Percentiles rank a stretch among this genome's conserved stretches.
These are phyloP conservation scores for Didymella arachidicola DNA, from an alignment of 2,329 filamentous ascomycete genomes.

Conservation along the genomic window DNA sequence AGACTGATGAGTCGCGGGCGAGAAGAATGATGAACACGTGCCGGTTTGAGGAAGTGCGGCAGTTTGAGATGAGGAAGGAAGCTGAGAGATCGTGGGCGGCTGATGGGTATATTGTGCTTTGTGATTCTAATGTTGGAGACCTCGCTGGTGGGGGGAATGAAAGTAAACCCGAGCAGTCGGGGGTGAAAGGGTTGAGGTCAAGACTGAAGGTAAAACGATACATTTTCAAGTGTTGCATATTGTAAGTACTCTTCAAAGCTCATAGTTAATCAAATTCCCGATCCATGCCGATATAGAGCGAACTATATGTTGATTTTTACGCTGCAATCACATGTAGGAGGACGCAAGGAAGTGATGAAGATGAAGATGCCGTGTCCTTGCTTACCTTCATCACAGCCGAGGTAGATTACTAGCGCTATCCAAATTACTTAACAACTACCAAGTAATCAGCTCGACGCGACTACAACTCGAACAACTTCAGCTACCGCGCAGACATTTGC, in stretches of 20 bases:
- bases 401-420: conserved; percentile 11
- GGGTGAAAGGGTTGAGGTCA: neutral
- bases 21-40: neutral
- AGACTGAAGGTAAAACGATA: neutral
- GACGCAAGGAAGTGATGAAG: neutral
- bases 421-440: neutral
- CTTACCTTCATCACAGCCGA: conserved; percentile 8
- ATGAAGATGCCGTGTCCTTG: neutral
- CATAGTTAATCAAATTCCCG: neutral
- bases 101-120: conserved; percentile 22
- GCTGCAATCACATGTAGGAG: neutral
- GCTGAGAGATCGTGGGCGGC: conserved; percentile 21
- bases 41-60: conserved; percentile 11
- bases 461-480: neutral
- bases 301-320: neutral
- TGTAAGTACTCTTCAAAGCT: neutral
- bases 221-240: neutral
- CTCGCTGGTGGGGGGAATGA: neutral
- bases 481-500: neutral
- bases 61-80: conserved; percentile 15
- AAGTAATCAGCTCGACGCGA: neutral
- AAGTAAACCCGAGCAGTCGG: neutral
- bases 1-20: conserved; percentile 15
- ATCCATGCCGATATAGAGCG: neutral
- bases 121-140: neutral